These are phyloP conservation scores for Nakazawaea sp. DNA, from an alignment of 805 yeast genomes.

Conservation along the genomic window DNA sequence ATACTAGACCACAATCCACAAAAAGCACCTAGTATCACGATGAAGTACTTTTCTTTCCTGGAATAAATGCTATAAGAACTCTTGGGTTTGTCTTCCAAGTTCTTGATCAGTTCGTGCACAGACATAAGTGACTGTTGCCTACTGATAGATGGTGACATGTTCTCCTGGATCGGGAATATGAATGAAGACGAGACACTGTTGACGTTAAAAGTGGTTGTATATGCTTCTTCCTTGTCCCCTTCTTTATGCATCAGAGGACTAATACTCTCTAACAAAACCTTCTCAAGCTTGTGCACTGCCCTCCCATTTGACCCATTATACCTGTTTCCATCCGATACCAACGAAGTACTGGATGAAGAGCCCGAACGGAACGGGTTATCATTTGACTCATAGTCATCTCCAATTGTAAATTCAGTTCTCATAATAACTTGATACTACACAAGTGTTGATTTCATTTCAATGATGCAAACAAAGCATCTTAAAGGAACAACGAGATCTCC, in stretches of 20 bases:
- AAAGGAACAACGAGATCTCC: too few relatives aligned
- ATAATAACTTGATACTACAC: too few relatives aligned
- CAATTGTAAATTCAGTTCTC: background rate
- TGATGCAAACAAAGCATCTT: too few relatives aligned
- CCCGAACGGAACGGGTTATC: background rate
- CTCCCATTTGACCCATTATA: background rate
- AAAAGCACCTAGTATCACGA: conserved; percentile 31
- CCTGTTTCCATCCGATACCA: background rate
- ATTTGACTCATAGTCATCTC: background rate
- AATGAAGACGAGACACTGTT: conserved; percentile 6
- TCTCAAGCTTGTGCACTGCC: too few relatives aligned
- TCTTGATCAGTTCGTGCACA: conserved; percentile 4
- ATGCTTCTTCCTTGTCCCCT: conserved; percentile 3
- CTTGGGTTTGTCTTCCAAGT: conserved; percentile 5
- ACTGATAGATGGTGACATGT: conserved; percentile 6
- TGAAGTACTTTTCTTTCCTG: conserved; percentile 26
- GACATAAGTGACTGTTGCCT: conserved; percentile 8
- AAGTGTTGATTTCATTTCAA: too few relatives aligned
- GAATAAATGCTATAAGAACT: conserved; percentile 31
- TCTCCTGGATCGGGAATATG: conserved; percentile 9
- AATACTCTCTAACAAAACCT: too few relatives aligned
- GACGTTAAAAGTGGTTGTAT: conserved; percentile 8
- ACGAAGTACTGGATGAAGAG: conserved; percentile 1
- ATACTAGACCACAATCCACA: conserved; percentile 59
- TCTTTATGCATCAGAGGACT: conserved; percentile 8